Evolutionary conservation across 2,329 filamentous ascomycete species (phyloP).

Genomic region (Escovopsis sp.): DNA sequence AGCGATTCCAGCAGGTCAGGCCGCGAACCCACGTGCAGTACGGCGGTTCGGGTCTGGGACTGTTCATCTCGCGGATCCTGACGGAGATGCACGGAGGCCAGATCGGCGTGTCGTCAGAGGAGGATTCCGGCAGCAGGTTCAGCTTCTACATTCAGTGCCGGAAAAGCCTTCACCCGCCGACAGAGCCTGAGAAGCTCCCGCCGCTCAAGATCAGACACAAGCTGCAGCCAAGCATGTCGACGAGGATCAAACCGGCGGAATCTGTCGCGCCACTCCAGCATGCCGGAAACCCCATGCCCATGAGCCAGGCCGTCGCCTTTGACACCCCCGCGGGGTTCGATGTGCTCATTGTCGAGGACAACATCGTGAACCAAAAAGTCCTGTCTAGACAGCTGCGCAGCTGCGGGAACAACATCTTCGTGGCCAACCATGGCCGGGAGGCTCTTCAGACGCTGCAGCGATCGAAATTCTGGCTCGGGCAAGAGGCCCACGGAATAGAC

Average conservation of each 20-base stretch:
- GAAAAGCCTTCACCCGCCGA: conserved; percentile 30
- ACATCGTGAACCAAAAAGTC: conserved; percentile 52
- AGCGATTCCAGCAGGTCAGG: conserved; percentile 53
- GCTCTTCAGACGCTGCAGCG: conserved; percentile 42
- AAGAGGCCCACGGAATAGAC: conserved; percentile 32
- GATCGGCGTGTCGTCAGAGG: conserved; percentile 55
- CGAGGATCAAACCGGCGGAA: background rate
- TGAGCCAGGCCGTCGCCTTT: conserved; percentile 2
- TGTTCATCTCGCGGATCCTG: conserved; percentile 64
- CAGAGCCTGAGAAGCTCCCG: conserved; percentile 22
- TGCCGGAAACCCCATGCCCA: conserved; percentile 7
- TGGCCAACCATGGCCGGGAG: conserved; percentile 51
- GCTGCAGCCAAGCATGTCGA: conserved; percentile 9
- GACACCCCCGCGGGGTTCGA: conserved; percentile 26
- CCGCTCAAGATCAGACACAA: conserved; percentile 22
- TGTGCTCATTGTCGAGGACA: conserved; percentile 53
- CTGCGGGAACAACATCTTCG: conserved; percentile 43
- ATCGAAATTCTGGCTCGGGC: conserved; percentile 41
- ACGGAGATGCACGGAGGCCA: conserved; percentile 67
- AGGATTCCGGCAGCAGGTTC: conserved; percentile 58
- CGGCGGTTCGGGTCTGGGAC: conserved; percentile 52
- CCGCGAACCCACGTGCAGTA: conserved; percentile 59
- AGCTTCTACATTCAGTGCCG: conserved; percentile 62
- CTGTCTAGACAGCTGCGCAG: conserved; percentile 47
- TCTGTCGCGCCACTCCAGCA: conserved; percentile 8